Conservation (phyloP, 2,329 filamentous ascomycete species). For the Pseudogymnoascus sp. region DNA sequence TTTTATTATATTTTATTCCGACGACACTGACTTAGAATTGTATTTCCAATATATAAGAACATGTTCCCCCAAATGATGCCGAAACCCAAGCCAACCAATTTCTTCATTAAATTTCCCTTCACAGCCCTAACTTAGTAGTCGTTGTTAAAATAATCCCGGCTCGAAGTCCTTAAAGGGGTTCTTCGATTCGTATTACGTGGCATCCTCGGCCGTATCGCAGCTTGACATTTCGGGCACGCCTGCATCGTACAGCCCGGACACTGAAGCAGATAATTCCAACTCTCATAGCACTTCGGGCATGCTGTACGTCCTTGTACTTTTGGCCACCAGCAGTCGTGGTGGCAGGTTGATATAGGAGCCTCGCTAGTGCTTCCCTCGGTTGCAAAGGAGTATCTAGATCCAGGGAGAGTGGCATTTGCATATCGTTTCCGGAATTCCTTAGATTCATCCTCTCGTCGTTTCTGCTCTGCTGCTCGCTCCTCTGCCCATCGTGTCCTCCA, state of each 20-base stretch:
- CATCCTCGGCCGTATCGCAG: constrained; percentile 11
- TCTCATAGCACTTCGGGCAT: constrained; percentile 14
- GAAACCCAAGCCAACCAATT: constrained; percentile 13
- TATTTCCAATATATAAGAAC: not conserved
- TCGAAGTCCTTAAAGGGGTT: not conserved
- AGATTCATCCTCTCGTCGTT: constrained; percentile 9
- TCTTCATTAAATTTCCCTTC: not conserved
- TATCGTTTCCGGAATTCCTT: not conserved
- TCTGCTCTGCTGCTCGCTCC: constrained; percentile 14
- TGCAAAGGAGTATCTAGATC: not conserved
- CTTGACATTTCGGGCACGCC: constrained; percentile 18
- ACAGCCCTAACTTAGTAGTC: not conserved
- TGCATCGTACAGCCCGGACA: constrained; percentile 18
- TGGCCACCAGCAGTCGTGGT: constrained; percentile 19
- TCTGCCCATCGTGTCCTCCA: constrained; percentile 14
- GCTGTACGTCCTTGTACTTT: constrained; percentile 16
- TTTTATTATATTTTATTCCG: not conserved
- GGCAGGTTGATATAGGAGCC: constrained; percentile 9
- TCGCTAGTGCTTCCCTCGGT: not conserved
- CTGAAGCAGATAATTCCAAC: constrained; percentile 17
- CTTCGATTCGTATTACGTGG: not conserved
- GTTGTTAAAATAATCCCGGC: not conserved
- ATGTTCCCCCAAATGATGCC: not conserved
- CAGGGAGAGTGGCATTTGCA: not conserved
- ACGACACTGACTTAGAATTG: not conserved